Evolutionary conservation across 495 filamentous ascomycete species (phyloP), one percentile per base, ranked within the genome.

Genomic region (Annulohypoxylon nitens): DNA sequence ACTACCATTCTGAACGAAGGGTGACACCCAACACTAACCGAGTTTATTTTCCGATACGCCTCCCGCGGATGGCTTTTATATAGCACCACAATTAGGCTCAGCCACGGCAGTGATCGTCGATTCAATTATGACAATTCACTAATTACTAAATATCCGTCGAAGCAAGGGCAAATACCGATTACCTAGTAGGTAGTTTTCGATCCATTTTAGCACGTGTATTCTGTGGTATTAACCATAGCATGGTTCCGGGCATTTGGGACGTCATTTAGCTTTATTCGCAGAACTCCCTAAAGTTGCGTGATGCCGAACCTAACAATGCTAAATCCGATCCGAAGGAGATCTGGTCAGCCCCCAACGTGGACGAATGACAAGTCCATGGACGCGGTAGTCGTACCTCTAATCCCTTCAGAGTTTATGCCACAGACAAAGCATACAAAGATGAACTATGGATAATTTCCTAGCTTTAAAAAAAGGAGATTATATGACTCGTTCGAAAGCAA

Each of bases 161-260:
- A 25, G 58, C 45, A 30, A 37, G 39, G 37, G 12, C 37, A 18
- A 26, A 25, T 41, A 20, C 25, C 12, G 39, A 43, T 4, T 30
- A 55, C 20, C 30, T n/a, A 34, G 7, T 55, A 30, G n/a, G 33
- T 5, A 61, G 12, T 61, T 57, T 61, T 57, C 9, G 34, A 48
- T 11, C 54, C 18, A 53, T 12, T 39, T 61, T 59, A 61, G 55
- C 64, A 68, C 64, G 64, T 68, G 64, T 68, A 41, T 16, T 2
- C 55, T 34, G 45, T 60, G 12, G 39, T 34, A 43, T 37, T 8
- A 18, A 61, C 54, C 11, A 39, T 54, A 41, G 37, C 39, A 43
- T 43, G 12, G 41, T 51, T 39, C 55, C 54, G 51, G 26, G 64
- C n/a, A 12, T 48, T 48, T 51, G 64, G 64, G 39, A 50, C 51